Conservation (phyloP, 2,329 filamentous ascomycete genomes). For the Cadophora malorum region DNA sequence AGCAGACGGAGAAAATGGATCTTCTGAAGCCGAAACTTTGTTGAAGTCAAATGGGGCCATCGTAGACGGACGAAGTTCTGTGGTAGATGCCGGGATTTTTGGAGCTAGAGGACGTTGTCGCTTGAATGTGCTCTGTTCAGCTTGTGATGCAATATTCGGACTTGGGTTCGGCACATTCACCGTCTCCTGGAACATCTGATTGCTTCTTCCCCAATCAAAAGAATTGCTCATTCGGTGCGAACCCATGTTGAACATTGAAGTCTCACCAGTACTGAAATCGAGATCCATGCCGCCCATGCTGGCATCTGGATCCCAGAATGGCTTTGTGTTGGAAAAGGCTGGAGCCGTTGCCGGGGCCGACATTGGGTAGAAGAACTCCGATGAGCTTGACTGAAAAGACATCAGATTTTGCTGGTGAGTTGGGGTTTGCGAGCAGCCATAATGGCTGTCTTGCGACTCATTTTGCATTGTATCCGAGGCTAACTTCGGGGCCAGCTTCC, state of each 20-base stretch:
- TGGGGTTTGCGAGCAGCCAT: slow-evolving; percentile 39
- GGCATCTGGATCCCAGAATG: slow-evolving; percentile 63
- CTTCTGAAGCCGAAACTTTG: slow-evolving; percentile 50
- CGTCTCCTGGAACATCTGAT: slow-evolving; percentile 61
- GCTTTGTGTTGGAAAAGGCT: slow-evolving; percentile 50
- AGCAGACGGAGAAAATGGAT: slow-evolving; percentile 57
- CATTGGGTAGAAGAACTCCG: slow-evolving; percentile 67
- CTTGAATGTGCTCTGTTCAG: slow-evolving; percentile 48
- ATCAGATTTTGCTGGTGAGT: slow-evolving; percentile 55
- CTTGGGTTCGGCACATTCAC: slow-evolving; percentile 32
- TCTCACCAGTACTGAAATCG: slow-evolving; percentile 56
- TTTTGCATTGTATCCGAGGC: slow-evolving; percentile 42
- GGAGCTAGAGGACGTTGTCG: slow-evolving; percentile 57
- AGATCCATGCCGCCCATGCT: slow-evolving; percentile 64
- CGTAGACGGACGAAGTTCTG: slow-evolving; percentile 49
- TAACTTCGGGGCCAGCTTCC: slow-evolving; percentile 57
- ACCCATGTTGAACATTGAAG: slow-evolving; percentile 38
- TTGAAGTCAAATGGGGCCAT: slow-evolving; percentile 50
- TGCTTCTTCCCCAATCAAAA: slow-evolving; percentile 62
- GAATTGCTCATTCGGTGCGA: slow-evolving; percentile 57
- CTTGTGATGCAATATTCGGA: slow-evolving; percentile 26
- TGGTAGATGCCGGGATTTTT: slow-evolving; percentile 36
- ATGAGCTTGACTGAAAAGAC: slow-evolving; percentile 55
- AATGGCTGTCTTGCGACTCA: slow-evolving; percentile 40
- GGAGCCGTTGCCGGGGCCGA: slow-evolving; percentile 61